Evolutionary conservation across 371 early-diverging fungal genomes (phyloP).

Genomic region (Cladochytrium tenue): DNA sequence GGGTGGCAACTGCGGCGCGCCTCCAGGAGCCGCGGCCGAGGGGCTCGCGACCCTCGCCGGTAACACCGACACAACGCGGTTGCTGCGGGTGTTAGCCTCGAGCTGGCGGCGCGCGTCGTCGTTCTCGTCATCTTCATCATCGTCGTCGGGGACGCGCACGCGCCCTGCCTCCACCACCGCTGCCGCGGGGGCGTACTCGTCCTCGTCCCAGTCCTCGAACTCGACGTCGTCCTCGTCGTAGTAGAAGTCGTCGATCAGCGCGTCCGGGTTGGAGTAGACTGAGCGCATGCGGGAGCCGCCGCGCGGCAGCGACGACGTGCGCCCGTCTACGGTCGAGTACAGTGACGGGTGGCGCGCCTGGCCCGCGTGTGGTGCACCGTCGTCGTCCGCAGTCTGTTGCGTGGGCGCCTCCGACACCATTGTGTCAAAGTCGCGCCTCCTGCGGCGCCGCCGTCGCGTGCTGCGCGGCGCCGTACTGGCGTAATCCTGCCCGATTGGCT

Average conservation of each 20-base stretch:
- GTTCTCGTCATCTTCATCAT: background rate
- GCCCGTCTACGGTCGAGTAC: background rate
- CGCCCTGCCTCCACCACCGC: too few species aligned
- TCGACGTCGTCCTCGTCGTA: background rate
- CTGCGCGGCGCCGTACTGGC: background rate
- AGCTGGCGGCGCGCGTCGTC: background rate
- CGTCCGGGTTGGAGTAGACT: background rate
- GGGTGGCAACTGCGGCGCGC: too few species aligned
- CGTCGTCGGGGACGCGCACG: background rate
- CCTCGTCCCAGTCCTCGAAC: background rate
- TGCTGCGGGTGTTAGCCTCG: background rate
- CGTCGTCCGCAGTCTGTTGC: background rate
- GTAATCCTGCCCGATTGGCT: background rate
- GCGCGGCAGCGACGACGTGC: background rate
- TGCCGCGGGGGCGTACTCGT: too few species aligned
- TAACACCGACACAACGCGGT: background rate
- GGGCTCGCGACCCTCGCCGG: too few species aligned
- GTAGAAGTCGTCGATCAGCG: background rate
- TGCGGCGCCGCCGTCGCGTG: background rate
- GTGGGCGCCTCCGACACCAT: background rate
- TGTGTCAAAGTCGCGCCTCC: background rate
- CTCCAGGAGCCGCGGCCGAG: too few species aligned
- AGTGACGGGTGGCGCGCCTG: background rate
- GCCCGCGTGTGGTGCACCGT: background rate
- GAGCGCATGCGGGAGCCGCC: conserved; percentile 1